These are phyloP conservation scores for Ceratocystis papillata DNA, from an alignment of 2,329 filamentous ascomycete genomes.

Conservation along the genomic window DNA sequence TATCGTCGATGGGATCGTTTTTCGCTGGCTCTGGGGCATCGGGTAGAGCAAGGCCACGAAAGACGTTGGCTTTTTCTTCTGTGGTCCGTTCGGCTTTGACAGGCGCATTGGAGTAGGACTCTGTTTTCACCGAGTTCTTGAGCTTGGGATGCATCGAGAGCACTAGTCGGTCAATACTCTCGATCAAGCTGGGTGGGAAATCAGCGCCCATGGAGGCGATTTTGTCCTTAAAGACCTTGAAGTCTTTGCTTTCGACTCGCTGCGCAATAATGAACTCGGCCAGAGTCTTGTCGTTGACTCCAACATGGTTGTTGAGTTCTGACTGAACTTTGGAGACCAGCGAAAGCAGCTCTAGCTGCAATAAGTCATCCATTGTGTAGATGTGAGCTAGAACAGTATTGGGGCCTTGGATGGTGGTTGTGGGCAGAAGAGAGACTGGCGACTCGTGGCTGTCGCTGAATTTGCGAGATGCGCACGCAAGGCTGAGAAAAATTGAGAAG, in stretches of 20 bases:
- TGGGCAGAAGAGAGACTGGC: neutral
- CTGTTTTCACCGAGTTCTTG: constrained; percentile 40
- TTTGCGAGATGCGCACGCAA: constrained; percentile 16
- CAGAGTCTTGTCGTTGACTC: constrained; percentile 84
- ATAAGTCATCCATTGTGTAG: constrained; percentile 70
- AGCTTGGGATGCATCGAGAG: constrained; percentile 84
- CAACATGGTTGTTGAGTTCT: constrained; percentile 87
- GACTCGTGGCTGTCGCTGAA: neutral
- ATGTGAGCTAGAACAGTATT: neutral
- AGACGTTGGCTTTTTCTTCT: constrained; percentile 74
- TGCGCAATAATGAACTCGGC: constrained; percentile 94
- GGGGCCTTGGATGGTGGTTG: neutral
- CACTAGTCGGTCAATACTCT: constrained; percentile 83
- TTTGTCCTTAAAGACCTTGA: constrained; percentile 63
- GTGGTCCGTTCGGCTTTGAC: constrained; percentile 25
- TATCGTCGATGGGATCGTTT: constrained; percentile 71
- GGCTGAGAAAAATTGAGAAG: constrained; percentile 18
- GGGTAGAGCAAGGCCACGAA: constrained; percentile 77
- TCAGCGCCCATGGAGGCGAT: constrained; percentile 67
- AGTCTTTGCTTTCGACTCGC: constrained; percentile 60
- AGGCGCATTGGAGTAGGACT: constrained; percentile 7
- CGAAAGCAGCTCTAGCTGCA: constrained; percentile 82
- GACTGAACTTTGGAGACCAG: constrained; percentile 90
- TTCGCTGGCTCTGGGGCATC: constrained; percentile 45
- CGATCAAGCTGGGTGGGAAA: constrained; percentile 75